These are phyloP conservation scores for Globisporangium spinosum DNA, from an alignment of 352 stramenopile species.

Conservation along the genomic window DNA sequence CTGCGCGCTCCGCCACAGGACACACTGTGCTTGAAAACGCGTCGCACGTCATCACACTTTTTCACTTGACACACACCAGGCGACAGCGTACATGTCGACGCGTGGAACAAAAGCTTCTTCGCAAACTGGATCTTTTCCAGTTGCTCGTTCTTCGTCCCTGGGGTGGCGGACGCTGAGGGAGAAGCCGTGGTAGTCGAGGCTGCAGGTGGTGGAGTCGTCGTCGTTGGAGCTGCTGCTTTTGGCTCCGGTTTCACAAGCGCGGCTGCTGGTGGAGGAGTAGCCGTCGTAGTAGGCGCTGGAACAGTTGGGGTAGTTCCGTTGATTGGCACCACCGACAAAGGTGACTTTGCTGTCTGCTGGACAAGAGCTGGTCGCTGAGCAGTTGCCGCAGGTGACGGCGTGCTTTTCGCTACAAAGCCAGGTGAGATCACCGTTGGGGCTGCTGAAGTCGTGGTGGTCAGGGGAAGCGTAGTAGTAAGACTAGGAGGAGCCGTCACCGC, in stretches of 20 bases:
- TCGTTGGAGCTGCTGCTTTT: neutral
- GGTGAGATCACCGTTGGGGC: slow-evolving; percentile 1
- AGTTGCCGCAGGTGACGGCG: slow-evolving; percentile 2
- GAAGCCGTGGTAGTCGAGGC: slow-evolving; percentile 14
- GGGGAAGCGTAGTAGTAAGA: neutral
- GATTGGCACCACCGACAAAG: neutral
- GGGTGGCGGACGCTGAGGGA: slow-evolving; percentile 18
- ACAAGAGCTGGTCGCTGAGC: slow-evolving; percentile 24
- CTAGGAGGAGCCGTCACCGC: neutral
- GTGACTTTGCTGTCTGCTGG: slow-evolving; percentile 8
- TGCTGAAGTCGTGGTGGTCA: neutral
- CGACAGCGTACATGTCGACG: slow-evolving; percentile 54
- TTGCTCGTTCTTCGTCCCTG: slow-evolving; percentile 48
- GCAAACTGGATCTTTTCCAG: slow-evolving; percentile 85
- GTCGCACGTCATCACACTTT: slow-evolving; percentile 82
- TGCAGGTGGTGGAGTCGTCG: neutral
- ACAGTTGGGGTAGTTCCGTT: neutral
- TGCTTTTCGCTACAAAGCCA: slow-evolving; percentile 1
- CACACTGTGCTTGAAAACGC: slow-evolving; percentile 83
- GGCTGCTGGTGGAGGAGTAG: neutral
- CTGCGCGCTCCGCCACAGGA: slow-evolving; percentile 64
- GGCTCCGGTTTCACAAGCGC: slow-evolving; percentile 38
- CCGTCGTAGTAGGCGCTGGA: neutral
- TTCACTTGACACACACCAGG: slow-evolving; percentile 77
- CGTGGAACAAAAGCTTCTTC: slow-evolving; percentile 76